Evolutionary conservation across 2,329 filamentous ascomycete species (phyloP), one percentile per base, ranked within the genome.

Genomic region (Alternaria triticina): DNA sequence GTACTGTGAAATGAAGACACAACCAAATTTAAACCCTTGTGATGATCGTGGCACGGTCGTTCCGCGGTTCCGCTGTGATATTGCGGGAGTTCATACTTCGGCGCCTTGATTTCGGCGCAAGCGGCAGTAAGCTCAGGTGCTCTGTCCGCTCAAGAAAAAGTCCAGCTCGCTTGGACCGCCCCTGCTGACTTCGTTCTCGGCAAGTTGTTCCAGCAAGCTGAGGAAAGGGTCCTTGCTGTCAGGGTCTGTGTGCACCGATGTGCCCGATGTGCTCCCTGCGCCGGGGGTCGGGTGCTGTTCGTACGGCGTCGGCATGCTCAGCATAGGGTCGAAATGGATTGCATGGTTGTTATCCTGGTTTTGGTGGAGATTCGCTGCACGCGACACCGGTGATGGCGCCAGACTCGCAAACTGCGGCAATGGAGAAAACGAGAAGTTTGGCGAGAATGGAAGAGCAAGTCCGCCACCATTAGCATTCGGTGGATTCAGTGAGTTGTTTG

Each of bases 181-280:
- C 55, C 87, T 83, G 45, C 85, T 84, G 57, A 91, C 87, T 79
- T 95, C 92, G 72, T 93, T 94, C 79, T 96, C 92, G 0, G 92
- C 92, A 62, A 96, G 84, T 80, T 96, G 92, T 77, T 96, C 92
- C 36, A 96, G 82, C 45, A 96, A 80, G 65, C 88, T 91, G 44
- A 96, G 79, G 74, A 96, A 96, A 0, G 92, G 92, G 74, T 96
- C 93, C 70, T 92, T 94, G 69, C 70, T 73, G 52, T 95, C 92
- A 50, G 75, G 72, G 63, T 82, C 82, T 22, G 81, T 81, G 54
- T 82, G 77, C 54, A 75, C 77, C 13, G 74, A 77, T n/a, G 76
- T 78, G 27, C 76, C 75, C 46, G 76, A 77, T 12, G 79, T 80
- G 60, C 81, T 83, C n/a, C 79, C 75, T 27, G 76, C 82, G 50